Percentiles rank a stretch among this genome's conserved stretches.
These are phyloP conservation scores for Salvia miltiorrhiza DNA, from an alignment of 257 asterid genomes.

Conservation along the genomic window DNA sequence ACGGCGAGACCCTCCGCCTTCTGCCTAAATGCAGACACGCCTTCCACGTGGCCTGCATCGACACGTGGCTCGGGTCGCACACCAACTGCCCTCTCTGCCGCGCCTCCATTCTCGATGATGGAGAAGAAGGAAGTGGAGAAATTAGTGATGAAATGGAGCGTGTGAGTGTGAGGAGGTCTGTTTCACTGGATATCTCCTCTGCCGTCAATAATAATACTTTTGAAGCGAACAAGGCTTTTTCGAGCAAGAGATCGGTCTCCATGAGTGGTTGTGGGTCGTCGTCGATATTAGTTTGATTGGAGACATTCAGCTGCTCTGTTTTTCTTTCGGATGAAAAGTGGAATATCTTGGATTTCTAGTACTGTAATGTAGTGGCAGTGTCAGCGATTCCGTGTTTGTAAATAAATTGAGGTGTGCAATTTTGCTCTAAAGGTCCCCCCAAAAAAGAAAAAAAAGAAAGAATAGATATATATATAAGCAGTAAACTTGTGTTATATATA, in stretches of 20 bases:
- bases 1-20: conserved; percentile 32
- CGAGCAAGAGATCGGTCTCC: background rate
- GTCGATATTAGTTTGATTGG: background rate
- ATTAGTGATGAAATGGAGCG: conserved; percentile 2
- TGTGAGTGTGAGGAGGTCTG: conserved; percentile 13
- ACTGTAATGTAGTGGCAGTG: no score
- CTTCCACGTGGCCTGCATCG: conserved; percentile 53
- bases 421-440: no score
- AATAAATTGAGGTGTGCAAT: no score
- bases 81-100: conserved; percentile 62
- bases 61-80: conserved; percentile 57
- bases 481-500: no score
- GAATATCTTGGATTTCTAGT: no score
- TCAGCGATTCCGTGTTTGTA: no score
- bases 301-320: background rate
- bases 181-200: conserved; percentile 9
- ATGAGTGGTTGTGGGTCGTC: background rate
- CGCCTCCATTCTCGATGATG: conserved; percentile 1
- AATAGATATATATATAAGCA: no score
- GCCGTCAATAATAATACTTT: background rate
- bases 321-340: background rate
- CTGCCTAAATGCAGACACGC: conserved; percentile 59
- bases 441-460: no score
- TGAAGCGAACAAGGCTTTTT: background rate
- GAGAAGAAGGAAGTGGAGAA: background rate